These are phyloP conservation scores for Pseudomonodictys pantanalensis DNA, from an alignment of 495 filamentous ascomycete genomes.

Conservation along the genomic window DNA sequence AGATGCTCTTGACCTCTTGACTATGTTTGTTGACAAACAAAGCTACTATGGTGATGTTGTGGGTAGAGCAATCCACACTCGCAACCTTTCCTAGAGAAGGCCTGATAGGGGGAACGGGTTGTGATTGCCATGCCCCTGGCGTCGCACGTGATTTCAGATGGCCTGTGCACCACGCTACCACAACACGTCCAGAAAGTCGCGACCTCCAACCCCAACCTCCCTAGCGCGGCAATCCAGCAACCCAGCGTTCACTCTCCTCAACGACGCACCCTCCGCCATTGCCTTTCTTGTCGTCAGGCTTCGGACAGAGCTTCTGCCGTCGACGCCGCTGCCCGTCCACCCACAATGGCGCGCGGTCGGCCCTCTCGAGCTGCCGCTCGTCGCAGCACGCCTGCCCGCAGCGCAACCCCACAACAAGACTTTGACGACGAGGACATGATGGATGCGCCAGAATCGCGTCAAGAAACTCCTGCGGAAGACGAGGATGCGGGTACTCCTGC, in stretches of 20 bases:
- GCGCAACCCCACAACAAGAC: conserved; percentile 29
- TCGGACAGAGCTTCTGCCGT: no score
- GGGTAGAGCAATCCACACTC: no score
- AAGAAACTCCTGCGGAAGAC: conserved; percentile 34
- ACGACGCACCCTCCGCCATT: neutral
- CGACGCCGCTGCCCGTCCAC: neutral
- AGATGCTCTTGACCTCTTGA: conserved; percentile 1
- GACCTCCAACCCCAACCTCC: neutral
- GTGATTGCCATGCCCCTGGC: neutral
- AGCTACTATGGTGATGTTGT: neutral
- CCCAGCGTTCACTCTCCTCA: neutral
- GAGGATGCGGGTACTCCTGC: conserved; percentile 36
- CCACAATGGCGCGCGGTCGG: conserved; percentile 25
- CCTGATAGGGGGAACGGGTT: no score
- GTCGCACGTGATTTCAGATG: neutral
- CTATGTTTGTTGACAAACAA: conserved; percentile 15
- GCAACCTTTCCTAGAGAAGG: no score
- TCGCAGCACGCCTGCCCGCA: conserved; percentile 27
- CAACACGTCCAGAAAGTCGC: conserved; percentile 11
- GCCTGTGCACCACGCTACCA: neutral
- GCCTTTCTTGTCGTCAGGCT: no score
- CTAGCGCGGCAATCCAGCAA: neutral
- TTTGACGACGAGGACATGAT: conserved; percentile 41
- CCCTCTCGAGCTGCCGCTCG: conserved; percentile 29
- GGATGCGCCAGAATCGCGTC: conserved; percentile 32